These are phyloP conservation scores for Catunica adiposa DNA, from an alignment of 2,329 filamentous ascomycete species.

Conservation along the genomic window DNA sequence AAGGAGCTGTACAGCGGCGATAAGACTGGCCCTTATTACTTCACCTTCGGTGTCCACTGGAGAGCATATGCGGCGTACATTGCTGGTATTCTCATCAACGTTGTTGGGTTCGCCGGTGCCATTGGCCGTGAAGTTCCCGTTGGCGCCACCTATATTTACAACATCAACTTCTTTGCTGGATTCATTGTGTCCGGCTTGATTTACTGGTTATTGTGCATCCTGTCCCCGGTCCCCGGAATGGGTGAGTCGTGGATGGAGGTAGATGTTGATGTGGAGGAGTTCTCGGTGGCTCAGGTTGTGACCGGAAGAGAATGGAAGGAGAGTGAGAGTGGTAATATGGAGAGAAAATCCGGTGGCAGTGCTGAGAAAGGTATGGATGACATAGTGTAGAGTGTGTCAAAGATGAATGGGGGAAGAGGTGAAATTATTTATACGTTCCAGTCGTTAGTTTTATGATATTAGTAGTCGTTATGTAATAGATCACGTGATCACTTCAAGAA, in stretches of 20 bases:
- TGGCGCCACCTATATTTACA: slow-evolving; percentile 74
- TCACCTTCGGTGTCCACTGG: slow-evolving; percentile 59
- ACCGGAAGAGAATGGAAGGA: slow-evolving; percentile 18
- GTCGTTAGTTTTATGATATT: no score
- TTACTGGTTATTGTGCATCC: slow-evolving; percentile 54
- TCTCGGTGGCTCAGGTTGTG: slow-evolving; percentile 28
- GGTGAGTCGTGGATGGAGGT: slow-evolving; percentile 67
- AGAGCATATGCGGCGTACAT: slow-evolving; percentile 72
- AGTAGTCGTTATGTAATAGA: no score
- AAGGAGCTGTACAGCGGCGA: slow-evolving; percentile 63
- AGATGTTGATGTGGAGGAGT: slow-evolving; percentile 42
- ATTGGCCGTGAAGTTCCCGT: slow-evolving; percentile 55
- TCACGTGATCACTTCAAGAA: no score
- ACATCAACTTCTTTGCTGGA: slow-evolving; percentile 77
- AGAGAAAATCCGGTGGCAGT: slow-evolving; percentile 3
- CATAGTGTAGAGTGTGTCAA: neutral
- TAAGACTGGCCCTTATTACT: slow-evolving; percentile 55
- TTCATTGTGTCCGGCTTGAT: slow-evolving; percentile 50
- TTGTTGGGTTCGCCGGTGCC: slow-evolving; percentile 77
- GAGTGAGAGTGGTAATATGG: slow-evolving; percentile 20
- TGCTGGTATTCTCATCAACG: slow-evolving; percentile 70
- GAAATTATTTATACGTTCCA: neutral
- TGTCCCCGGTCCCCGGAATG: slow-evolving; percentile 57
- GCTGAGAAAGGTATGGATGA: slow-evolving; percentile 12
- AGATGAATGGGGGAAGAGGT: no score